phyloP scores from a whole-genome alignment of 176 grass and related monocot genomes.

The Paspalum notatum region DNA sequence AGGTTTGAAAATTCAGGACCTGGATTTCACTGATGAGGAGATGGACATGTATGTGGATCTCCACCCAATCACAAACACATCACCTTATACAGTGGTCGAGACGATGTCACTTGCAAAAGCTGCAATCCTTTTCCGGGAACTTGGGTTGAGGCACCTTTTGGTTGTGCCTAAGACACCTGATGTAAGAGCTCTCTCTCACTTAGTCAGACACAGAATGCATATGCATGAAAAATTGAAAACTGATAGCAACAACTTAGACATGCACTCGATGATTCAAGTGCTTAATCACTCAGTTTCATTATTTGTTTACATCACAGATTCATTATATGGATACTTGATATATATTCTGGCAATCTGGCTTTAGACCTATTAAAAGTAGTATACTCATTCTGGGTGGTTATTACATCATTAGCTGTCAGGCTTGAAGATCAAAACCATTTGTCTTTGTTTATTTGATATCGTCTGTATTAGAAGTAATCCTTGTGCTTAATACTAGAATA shows the following conservation, averaged over 20 bases:
- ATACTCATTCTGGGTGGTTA: neutral
- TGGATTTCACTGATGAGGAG: slow-evolving; percentile 78
- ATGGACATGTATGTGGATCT: slow-evolving; percentile 95
- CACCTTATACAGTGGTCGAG: slow-evolving; percentile 91
- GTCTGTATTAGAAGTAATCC: too few relatives aligned
- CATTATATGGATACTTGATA: neutral
- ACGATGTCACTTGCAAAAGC: slow-evolving; percentile 93
- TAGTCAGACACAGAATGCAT: neutral
- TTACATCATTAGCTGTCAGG: neutral
- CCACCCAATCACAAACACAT: slow-evolving; percentile 74
- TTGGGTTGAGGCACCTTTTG: slow-evolving; percentile 78
- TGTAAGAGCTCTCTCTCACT: slow-evolving; percentile 49
- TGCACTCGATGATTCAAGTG: neutral
- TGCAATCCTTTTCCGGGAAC: slow-evolving; percentile 72
- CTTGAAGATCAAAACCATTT: neutral
- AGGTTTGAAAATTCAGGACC: slow-evolving; percentile 75
- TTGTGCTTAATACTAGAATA: too few relatives aligned
- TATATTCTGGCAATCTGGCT: neutral
- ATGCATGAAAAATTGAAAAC: neutral
- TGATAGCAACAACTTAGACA: neutral
- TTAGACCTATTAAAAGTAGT: neutral
- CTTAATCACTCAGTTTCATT: slow-evolving; percentile 13
- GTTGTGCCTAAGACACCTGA: slow-evolving; percentile 80
- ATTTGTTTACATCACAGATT: neutral
- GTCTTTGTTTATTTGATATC: neutral